Evolutionary conservation across 2,329 filamentous ascomycete species (phyloP).

Genomic region (Fusarium nodosum): DNA sequence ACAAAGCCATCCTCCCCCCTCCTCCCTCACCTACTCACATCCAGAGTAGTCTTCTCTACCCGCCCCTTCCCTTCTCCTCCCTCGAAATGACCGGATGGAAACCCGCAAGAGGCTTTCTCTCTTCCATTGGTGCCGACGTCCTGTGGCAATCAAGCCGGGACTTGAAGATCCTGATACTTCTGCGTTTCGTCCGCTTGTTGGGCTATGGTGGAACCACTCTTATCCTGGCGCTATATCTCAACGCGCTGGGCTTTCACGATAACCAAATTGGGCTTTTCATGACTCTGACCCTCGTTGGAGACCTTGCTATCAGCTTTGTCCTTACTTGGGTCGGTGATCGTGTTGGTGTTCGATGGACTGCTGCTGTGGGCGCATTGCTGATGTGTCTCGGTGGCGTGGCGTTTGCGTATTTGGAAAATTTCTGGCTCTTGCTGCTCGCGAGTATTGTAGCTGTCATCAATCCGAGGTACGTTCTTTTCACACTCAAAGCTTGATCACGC

Average conservation of each 20-base stretch:
- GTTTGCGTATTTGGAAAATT: conserved; percentile 40
- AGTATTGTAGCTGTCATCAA: conserved; percentile 43
- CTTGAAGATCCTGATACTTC: conserved; percentile 40
- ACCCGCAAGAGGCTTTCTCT: conserved; percentile 20
- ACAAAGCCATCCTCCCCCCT: background rate
- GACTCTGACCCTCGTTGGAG: conserved; percentile 43
- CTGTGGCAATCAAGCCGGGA: conserved; percentile 41
- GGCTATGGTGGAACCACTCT: conserved; percentile 45
- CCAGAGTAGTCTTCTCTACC: background rate
- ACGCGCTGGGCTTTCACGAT: conserved; percentile 38
- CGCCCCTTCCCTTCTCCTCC: background rate
- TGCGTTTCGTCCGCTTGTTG: conserved; percentile 40
- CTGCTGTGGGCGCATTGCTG: conserved; percentile 30
- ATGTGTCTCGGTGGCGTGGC: conserved; percentile 39
- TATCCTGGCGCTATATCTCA: conserved; percentile 43
- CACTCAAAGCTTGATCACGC: too few species aligned
- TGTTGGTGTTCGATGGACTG: conserved; percentile 35
- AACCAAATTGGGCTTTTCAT: conserved; percentile 42
- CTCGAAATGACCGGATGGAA: conserved; percentile 22
- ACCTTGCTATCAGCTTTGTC: conserved; percentile 44
- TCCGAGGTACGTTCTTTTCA: conserved; percentile 28
- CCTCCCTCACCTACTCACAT: background rate
- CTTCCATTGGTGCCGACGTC: conserved; percentile 38
- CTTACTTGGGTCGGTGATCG: conserved; percentile 43
- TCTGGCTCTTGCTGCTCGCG: conserved; percentile 37